Evolutionary conservation across 768 basidiomycete species (phyloP).

Genomic region (Coprinopsis strossmayeri): DNA sequence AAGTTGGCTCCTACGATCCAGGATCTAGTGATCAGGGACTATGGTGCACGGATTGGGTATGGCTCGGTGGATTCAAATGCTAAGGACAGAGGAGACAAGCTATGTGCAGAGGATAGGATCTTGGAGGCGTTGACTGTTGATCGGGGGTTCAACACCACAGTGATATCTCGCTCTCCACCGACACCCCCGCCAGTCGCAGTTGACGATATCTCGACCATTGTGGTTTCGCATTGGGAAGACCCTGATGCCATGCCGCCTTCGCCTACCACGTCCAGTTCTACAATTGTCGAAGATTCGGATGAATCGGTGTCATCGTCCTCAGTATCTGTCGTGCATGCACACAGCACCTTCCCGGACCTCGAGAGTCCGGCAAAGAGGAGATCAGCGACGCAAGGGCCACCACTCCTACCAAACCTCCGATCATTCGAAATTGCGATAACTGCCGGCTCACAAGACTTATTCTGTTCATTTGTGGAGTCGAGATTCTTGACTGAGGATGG

Average conservation of each 20-base stretch:
- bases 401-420: neutral
- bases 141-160: neutral
- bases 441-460: neutral
- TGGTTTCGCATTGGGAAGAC: neutral
- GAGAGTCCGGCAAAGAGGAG: neutral
- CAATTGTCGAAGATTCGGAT: neutral
- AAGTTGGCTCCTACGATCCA: slow-evolving; percentile 16
- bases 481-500: neutral
- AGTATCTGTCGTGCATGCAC: neutral
- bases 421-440: neutral
- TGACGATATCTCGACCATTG: neutral
- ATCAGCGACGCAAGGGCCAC: neutral
- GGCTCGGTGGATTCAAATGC: neutral
- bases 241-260: neutral
- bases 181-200: neutral
- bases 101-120: neutral
- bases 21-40: slow-evolving; percentile 21
- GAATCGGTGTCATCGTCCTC: neutral
- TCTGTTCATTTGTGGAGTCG: slow-evolving; percentile 1
- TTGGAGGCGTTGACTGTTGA: neutral
- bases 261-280: neutral
- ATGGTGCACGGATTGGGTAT: slow-evolving; percentile 14
- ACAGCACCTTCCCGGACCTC: neutral
- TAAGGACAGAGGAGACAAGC: neutral
- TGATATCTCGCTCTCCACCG: neutral